Conservation (phyloP, 192 early-diverging fungal genomes). For the Coemansia sp. region DNA sequence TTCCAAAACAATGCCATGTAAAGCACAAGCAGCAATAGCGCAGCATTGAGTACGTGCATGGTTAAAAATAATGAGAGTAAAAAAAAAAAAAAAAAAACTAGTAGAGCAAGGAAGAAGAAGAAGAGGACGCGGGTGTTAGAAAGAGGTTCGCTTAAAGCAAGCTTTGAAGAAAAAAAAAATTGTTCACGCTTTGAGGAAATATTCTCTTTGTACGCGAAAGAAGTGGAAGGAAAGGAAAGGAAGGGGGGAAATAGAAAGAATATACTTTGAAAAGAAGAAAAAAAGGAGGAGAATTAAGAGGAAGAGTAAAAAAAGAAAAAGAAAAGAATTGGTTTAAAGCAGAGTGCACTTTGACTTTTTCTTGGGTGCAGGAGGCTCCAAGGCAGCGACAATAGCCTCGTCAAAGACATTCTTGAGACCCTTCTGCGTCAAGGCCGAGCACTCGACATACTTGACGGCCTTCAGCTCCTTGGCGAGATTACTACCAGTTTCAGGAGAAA, state of each 20-base stretch:
- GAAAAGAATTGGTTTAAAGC: slow-evolving; percentile 31
- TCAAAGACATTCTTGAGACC: slow-evolving; percentile 57
- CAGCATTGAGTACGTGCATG: not conserved
- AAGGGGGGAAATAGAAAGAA: not conserved
- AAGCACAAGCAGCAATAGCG: too few relatives aligned
- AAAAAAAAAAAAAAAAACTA: not conserved
- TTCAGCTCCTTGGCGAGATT: slow-evolving; percentile 68
- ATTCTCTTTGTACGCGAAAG: too few relatives aligned
- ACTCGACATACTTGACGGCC: slow-evolving; percentile 82
- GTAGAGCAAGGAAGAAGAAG: too few relatives aligned
- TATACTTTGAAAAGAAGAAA: not conserved
- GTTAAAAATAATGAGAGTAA: not conserved
- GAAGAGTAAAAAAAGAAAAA: slow-evolving; percentile 1
- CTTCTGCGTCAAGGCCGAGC: slow-evolving; percentile 63
- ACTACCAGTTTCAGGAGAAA: slow-evolving; percentile 59
- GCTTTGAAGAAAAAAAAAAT: too few relatives aligned
- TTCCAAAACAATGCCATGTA: too few relatives aligned
- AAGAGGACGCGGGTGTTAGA: too few relatives aligned
- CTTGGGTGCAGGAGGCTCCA: slow-evolving; percentile 57
- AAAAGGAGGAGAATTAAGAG: not conserved
- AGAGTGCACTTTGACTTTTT: slow-evolving; percentile 45
- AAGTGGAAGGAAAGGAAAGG: too few relatives aligned
- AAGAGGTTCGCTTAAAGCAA: too few relatives aligned
- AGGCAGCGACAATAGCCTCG: slow-evolving; percentile 73
- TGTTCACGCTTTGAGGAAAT: too few relatives aligned